Percentiles rank a stretch among this genome's conserved stretches.
These are phyloP conservation scores for Zygnema circumcarinatum DNA, from an alignment of 139 green algal genomes.

Conservation along the genomic window DNA sequence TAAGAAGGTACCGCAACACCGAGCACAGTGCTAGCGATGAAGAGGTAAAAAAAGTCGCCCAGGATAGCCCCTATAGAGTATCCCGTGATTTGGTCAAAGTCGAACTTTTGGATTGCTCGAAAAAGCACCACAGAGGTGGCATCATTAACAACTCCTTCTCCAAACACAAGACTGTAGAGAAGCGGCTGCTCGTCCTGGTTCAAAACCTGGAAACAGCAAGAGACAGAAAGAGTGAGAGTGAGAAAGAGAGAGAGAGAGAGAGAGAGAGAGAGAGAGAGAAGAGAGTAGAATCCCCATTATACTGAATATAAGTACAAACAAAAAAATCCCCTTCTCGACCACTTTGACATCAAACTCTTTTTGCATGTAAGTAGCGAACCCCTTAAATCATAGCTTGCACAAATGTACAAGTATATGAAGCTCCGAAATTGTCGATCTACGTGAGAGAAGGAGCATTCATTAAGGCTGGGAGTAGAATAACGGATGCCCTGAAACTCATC, in stretches of 20 bases:
- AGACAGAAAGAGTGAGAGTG: slow-evolving; percentile 21
- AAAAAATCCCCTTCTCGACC: too few species aligned
- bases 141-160: slow-evolving; percentile 93
- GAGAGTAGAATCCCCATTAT: too few species aligned
- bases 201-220: slow-evolving; percentile 54
- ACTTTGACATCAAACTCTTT: too few species aligned
- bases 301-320: too few species aligned
- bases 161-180: slow-evolving; percentile 90
- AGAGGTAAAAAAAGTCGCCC: slow-evolving; percentile 56
- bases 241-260: too few species aligned
- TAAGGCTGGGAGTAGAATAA: too few species aligned
- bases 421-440: too few species aligned
- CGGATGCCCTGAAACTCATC: too few species aligned
- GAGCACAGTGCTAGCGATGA: slow-evolving; percentile 49
- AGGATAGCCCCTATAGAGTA: slow-evolving; percentile 1
- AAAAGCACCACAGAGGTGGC: slow-evolving; percentile 87
- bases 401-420: too few species aligned
- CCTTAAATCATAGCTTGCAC: too few species aligned
- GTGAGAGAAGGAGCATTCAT: too few species aligned
- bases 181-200: slow-evolving; percentile 69
- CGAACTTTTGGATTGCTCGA: slow-evolving; percentile 68
- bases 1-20: slow-evolving; percentile 42
- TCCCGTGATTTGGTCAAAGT: neutral
- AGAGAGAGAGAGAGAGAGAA: neutral
- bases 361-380: too few species aligned